Conservation (phyloP, 2,329 filamentous ascomycete genomes). For the Hortaea sp. region DNA sequence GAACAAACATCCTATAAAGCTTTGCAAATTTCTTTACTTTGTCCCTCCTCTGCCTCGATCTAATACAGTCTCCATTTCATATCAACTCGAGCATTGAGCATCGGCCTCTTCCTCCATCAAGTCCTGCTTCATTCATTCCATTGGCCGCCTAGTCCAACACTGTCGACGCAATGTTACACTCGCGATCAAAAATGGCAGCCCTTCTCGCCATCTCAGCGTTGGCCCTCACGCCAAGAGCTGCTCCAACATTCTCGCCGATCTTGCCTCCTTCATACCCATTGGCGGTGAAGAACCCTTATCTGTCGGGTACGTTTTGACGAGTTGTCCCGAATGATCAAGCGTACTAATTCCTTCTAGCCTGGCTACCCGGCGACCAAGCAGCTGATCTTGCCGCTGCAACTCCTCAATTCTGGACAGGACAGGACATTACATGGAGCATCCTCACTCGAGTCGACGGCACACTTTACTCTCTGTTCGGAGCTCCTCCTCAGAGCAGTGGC, state of each 20-base stretch:
- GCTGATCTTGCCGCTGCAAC: conserved; percentile 15
- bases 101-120: too few species aligned
- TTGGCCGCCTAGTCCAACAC: too few species aligned
- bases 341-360: conserved; percentile 10
- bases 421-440: conserved; percentile 23
- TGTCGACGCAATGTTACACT: too few species aligned
- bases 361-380: conserved; percentile 22
- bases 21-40: too few species aligned
- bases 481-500: conserved; percentile 10
- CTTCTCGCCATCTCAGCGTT: too few species aligned
- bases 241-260: conserved; percentile 16
- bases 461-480: conserved; percentile 24
- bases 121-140: too few species aligned
- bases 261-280: conserved; percentile 32
- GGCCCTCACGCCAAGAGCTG: neutral
- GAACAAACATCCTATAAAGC: too few species aligned
- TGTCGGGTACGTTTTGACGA: conserved; percentile 9
- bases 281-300: conserved; percentile 25
- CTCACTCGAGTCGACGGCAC: conserved; percentile 24
- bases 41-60: too few species aligned
- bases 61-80: too few species aligned
- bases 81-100: too few species aligned
- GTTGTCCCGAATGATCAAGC: neutral
- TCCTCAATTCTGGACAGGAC: conserved; percentile 26
- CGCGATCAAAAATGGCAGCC: too few species aligned